Evolutionary conservation across 1,284 basidiomycete genomes (phyloP), one percentile per base, ranked within the genome.

Genomic region (Melampsora larici-populina): DNA sequence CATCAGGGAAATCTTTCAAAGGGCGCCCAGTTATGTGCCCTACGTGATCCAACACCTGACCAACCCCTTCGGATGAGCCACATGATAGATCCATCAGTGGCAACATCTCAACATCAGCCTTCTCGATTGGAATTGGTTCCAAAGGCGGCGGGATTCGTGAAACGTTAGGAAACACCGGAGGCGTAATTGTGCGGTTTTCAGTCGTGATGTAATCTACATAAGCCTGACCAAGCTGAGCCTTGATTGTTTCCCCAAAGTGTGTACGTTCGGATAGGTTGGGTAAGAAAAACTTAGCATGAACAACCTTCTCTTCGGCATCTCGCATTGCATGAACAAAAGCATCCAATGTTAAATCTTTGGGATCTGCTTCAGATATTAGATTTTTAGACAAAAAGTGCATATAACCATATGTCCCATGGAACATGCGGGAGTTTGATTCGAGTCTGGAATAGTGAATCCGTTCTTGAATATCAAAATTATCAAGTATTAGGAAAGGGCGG

Each of bases 391-490:
- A 18, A 36, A 55, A 43, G 36, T 60, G 70, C 26, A 71, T 58
- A 31, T 64, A 49, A 17, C 71, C 60, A 55, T 58, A 73, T 21
- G 70, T 73, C 1, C 40, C 70, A 49, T 64, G 58, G 33, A 73
- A 73, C 43, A 73, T 46, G 13, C 21, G 43, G 9, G 26, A 62
- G n/a, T 11, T 17, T 3, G 29, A 29, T 46, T 46, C 62, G 18
- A 73, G 21, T 15, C 46, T 31, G 29, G 60, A 62, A 5, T 36
- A 33, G 26, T 73, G 71, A 33, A 49, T 55, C 17, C 26, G 48
- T 36, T 73, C 31, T 33, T 64, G 71, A 18, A 73, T 36, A 51
- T 65, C 63, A 17, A 73, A 48, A 40, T 73, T 73, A 62, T 73
- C 62, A 11, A 73, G 62, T 26, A 55, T 63, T 13, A 73, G 62